Percentiles rank a stretch among this genome's conserved stretches.
Evolutionary conservation across 768 basidiomycete species (phyloP).

Genomic region (Lactifluus hygrophoroides): DNA sequence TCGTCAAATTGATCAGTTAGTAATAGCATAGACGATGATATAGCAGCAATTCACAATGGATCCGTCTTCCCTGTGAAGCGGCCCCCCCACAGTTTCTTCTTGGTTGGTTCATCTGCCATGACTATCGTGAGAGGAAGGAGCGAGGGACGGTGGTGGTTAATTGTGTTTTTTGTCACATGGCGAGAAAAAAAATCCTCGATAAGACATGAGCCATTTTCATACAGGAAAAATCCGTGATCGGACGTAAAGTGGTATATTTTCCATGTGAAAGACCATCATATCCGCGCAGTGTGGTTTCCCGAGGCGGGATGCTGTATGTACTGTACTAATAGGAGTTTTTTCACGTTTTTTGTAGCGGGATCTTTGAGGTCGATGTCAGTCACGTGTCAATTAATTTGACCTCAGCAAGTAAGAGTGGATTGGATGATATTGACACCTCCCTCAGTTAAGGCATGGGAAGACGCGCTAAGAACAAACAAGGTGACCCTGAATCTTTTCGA

Average conservation of each 20-base stretch:
- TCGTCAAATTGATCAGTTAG: conserved; percentile 4
- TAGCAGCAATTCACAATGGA: conserved; percentile 50
- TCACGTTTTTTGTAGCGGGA: too few relatives aligned
- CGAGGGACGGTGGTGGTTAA: too few relatives aligned
- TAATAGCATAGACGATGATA: conserved; percentile 13
- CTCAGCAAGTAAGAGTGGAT: neutral
- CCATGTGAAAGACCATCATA: too few relatives aligned
- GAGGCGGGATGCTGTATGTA: too few relatives aligned
- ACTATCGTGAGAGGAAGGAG: neutral
- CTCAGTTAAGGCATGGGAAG: conserved; percentile 53
- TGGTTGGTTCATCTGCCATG: conserved; percentile 38
- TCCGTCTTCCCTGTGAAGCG: conserved; percentile 83
- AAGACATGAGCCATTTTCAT: neutral
- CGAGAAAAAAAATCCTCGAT: neutral
- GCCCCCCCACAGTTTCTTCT: conserved; percentile 83
- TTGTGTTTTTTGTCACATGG: too few relatives aligned
- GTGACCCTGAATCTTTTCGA: conserved; percentile 49
- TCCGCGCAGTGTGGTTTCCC: too few relatives aligned
- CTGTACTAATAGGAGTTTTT: too few relatives aligned
- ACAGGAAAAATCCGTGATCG: neutral
- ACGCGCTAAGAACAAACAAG: conserved; percentile 80
- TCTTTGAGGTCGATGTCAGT: neutral
- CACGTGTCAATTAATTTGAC: neutral
- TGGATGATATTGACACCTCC: neutral
- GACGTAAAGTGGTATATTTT: neutral